phyloP scores from a whole-genome alignment of 768 basidiomycete genomes.

The Xerocomus spinulosus region DNA sequence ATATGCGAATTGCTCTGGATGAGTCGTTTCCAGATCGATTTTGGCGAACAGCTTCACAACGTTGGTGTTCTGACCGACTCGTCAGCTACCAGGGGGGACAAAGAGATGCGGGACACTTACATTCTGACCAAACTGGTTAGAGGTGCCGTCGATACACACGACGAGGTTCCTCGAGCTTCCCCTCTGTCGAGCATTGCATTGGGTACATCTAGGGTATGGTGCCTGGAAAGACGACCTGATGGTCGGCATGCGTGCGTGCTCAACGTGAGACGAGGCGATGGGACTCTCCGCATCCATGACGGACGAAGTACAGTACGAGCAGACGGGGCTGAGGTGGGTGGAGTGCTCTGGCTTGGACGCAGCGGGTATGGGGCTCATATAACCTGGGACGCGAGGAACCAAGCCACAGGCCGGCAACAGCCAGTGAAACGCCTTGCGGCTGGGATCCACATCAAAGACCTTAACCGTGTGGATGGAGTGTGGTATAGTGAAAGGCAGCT shows the following conservation, averaged over 20 bases:
- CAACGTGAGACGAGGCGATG: neutral
- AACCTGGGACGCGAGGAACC: neutral
- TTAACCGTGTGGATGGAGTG: neutral
- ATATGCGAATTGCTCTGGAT: constrained; percentile 29
- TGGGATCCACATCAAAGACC: neutral
- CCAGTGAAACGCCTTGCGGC: neutral
- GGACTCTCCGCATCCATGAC: neutral
- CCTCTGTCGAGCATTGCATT: constrained; percentile 10
- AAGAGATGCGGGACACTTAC: neutral
- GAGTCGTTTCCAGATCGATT: constrained; percentile 17
- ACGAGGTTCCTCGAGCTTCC: constrained; percentile 17
- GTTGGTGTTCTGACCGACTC: constrained; percentile 31
- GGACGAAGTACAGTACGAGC: neutral
- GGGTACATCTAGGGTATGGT: constrained; percentile 2
- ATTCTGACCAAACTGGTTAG: constrained; percentile 21
- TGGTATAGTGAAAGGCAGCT: neutral
- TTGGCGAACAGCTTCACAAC: constrained; percentile 34
- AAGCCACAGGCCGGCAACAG: neutral
- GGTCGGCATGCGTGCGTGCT: neutral
- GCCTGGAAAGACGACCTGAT: neutral
- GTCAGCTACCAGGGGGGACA: constrained; percentile 8
- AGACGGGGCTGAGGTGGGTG: neutral
- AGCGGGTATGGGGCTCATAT: constrained; percentile 3
- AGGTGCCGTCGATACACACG: constrained; percentile 24
- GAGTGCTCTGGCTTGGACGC: neutral